phyloP scores from a whole-genome alignment of 345 rosid genomes.

The Gynandropsis gynandra region DNA sequence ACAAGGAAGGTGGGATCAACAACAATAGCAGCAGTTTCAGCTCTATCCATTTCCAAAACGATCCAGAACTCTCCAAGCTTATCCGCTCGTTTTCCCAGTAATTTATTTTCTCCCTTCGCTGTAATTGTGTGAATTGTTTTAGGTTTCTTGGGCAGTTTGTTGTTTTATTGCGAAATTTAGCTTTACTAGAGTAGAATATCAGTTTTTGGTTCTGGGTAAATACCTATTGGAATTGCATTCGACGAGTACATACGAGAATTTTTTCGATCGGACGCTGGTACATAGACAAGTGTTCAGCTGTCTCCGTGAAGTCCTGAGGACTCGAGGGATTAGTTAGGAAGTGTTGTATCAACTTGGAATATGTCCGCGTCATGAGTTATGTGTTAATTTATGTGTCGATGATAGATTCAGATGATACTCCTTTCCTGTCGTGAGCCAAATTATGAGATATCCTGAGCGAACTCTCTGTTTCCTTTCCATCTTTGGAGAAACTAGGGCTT shows the following conservation, averaged over 20 bases:
- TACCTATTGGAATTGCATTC: too few relatives aligned
- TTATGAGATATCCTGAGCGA: not conserved
- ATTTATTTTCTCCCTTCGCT: not conserved
- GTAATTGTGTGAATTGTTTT: not conserved
- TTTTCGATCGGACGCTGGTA: too few relatives aligned
- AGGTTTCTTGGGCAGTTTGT: not conserved
- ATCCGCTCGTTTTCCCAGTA: conserved; percentile 72
- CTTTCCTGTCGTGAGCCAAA: not conserved
- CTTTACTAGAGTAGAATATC: not conserved
- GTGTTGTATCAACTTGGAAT: too few relatives aligned
- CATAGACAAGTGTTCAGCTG: too few relatives aligned
- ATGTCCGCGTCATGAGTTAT: too few relatives aligned
- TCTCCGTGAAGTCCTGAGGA: too few relatives aligned
- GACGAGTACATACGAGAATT: too few relatives aligned
- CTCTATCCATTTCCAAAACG: conserved; percentile 45
- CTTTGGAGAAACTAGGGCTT: conserved; percentile 22
- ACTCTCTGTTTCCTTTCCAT: conserved; percentile 2
- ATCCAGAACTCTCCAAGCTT: conserved; percentile 65
- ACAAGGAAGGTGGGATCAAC: conserved; percentile 17
- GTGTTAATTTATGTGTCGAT: too few relatives aligned
- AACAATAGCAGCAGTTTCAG: conserved; percentile 22
- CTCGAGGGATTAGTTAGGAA: too few relatives aligned
- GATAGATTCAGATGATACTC: too few relatives aligned
- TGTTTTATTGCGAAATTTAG: conserved; percentile 2
- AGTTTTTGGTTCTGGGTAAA: too few relatives aligned